phyloP scores from a whole-genome alignment of 371 early-diverging fungal genomes.

The Rhizopus arrhizus region DNA sequence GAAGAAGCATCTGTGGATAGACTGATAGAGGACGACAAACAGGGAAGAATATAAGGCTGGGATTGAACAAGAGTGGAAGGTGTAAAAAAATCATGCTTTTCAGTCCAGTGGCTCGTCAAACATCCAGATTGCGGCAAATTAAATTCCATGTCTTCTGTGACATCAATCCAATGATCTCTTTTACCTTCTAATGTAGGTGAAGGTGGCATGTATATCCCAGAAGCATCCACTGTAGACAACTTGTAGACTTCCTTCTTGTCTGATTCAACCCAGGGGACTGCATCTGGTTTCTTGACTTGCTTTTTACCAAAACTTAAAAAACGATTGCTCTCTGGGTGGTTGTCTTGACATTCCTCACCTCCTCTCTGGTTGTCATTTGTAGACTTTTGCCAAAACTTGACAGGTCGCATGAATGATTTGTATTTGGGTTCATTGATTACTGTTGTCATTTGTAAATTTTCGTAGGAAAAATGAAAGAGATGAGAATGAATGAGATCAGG shows the following conservation, averaged over 20 bases:
- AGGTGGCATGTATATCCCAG: constrained; percentile 42
- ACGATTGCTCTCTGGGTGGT: background rate
- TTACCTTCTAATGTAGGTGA: constrained; percentile 36
- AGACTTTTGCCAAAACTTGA: constrained; percentile 31
- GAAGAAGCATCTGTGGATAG: constrained; percentile 23
- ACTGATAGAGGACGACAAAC: constrained; percentile 11
- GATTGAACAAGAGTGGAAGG: constrained; percentile 31
- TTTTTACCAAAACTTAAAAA: background rate
- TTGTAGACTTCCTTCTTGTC: constrained; percentile 34
- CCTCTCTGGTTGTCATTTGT: background rate
- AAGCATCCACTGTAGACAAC: constrained; percentile 36
- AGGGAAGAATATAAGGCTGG: constrained; percentile 25
- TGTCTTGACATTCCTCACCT: background rate
- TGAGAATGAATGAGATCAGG: background rate
- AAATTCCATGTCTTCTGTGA: constrained; percentile 35
- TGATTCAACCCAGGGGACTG: constrained; percentile 32
- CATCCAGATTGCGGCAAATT: constrained; percentile 38
- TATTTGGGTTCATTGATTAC: constrained; percentile 19
- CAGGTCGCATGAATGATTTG: constrained; percentile 26
- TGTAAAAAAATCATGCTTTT: constrained; percentile 41
- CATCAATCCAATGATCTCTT: constrained; percentile 38
- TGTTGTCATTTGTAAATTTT: background rate
- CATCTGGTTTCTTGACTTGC: background rate
- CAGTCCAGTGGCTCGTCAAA: constrained; percentile 29
- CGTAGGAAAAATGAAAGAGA: background rate